A percentile compares a stretch with the other conserved stretches of the same genome.
Conservation (phyloP, 2,329 filamentous ascomycete species). For the Laburnicola sp. region DNA sequence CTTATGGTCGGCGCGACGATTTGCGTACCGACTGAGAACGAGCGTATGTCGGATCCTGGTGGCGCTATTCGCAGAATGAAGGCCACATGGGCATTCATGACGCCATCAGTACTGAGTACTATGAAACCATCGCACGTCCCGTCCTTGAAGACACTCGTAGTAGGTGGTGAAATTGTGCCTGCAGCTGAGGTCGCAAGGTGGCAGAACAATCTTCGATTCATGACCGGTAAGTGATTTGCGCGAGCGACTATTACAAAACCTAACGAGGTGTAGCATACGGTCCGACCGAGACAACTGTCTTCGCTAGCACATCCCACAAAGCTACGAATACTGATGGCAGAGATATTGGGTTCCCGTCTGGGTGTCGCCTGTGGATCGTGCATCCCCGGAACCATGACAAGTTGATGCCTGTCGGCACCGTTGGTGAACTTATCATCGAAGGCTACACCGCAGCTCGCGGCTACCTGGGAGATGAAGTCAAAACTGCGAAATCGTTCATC, state of each 20-base stretch:
- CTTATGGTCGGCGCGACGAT: slow-evolving; percentile 55
- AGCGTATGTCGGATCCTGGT: slow-evolving; percentile 57
- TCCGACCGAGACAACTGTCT: slow-evolving; percentile 38
- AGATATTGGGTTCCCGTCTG: slow-evolving; percentile 39
- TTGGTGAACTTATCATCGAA: slow-evolving; percentile 38
- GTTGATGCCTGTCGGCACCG: slow-evolving; percentile 36
- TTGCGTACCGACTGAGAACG: slow-evolving; percentile 59
- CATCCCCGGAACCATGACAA: slow-evolving; percentile 45
- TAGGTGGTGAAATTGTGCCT: slow-evolving; percentile 50
- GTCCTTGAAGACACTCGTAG: slow-evolving; percentile 48
- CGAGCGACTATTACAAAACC: neutral
- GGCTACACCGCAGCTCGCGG: slow-evolving; percentile 25
- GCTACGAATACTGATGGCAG: slow-evolving; percentile 30
- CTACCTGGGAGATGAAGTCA: slow-evolving; percentile 24
- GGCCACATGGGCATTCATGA: slow-evolving; percentile 36
- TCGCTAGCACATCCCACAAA: slow-evolving; percentile 28
- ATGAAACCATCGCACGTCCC: slow-evolving; percentile 47
- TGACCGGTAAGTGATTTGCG: slow-evolving; percentile 47
- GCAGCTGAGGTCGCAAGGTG: slow-evolving; percentile 50
- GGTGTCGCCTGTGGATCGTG: slow-evolving; percentile 45
- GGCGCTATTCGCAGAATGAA: slow-evolving; percentile 44
- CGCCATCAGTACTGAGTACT: slow-evolving; percentile 43
- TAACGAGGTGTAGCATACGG: slow-evolving; percentile 30
- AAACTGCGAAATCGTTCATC: slow-evolving; percentile 31
- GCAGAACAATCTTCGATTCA: slow-evolving; percentile 47